These are phyloP conservation scores for Mycocentrospora acerina DNA, from an alignment of 2,329 filamentous ascomycete genomes.

Conservation along the genomic window DNA sequence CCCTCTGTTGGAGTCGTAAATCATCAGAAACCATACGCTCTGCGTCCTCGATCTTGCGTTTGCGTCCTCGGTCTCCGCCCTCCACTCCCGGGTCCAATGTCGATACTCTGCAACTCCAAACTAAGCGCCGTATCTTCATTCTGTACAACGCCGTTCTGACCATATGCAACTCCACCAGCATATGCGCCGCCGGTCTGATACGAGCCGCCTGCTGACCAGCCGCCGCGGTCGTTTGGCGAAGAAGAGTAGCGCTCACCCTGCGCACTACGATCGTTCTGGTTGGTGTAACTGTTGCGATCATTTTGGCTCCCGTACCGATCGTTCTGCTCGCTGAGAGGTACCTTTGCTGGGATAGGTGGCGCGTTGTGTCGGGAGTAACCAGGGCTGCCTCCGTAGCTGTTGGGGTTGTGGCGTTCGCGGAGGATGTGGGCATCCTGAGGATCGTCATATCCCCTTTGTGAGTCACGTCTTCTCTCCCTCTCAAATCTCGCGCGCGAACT, in stretches of 20 bases:
- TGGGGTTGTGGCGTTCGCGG: slow-evolving; percentile 39
- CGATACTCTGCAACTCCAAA: slow-evolving; percentile 65
- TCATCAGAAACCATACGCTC: slow-evolving; percentile 11
- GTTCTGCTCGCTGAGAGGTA: slow-evolving; percentile 51
- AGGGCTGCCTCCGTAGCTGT: slow-evolving; percentile 33
- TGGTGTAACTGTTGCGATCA: slow-evolving; percentile 43
- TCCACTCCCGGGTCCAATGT: slow-evolving; percentile 43
- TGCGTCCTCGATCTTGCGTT: slow-evolving; percentile 10
- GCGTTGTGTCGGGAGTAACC: slow-evolving; percentile 32
- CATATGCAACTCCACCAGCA: too few relatives aligned
- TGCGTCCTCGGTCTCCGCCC: slow-evolving; percentile 18
- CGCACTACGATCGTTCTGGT: too few relatives aligned
- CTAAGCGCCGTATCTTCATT: slow-evolving; percentile 60
- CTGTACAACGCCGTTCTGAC: slow-evolving; percentile 8
- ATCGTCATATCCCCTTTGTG: too few relatives aligned
- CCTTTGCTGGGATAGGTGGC: slow-evolving; percentile 70
- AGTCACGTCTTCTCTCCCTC: neutral
- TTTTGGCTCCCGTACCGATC: too few relatives aligned
- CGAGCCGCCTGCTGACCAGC: too few relatives aligned
- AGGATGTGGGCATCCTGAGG: slow-evolving; percentile 22
- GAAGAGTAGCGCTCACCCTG: slow-evolving; percentile 41
- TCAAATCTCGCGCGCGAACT: too few relatives aligned
- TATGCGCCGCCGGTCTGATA: too few relatives aligned
- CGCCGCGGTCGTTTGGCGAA: too few relatives aligned
- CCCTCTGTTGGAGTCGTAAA: too few relatives aligned